Conservation (phyloP, 306 rosid genomes). For the Sechiopsis laciniata region DNA sequence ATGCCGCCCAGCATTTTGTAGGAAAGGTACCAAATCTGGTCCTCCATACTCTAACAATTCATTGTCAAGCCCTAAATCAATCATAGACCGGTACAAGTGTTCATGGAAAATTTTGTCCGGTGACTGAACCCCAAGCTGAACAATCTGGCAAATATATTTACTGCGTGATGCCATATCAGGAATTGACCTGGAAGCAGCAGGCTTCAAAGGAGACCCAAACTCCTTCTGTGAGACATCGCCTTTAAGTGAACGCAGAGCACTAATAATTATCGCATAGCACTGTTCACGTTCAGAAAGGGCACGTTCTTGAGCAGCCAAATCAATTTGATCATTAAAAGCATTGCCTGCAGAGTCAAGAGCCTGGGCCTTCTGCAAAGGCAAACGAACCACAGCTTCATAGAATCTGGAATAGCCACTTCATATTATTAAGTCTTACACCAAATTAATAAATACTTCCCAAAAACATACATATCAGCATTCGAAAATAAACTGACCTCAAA, state of each 20-base stretch:
- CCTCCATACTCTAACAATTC: constrained; percentile 93
- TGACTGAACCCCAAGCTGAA: constrained; percentile 90
- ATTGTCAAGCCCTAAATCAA: constrained; percentile 86
- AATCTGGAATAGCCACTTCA: constrained; percentile 49
- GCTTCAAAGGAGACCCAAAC: constrained; percentile 70
- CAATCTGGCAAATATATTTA: constrained; percentile 79
- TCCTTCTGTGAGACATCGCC: constrained; percentile 58
- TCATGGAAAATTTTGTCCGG: constrained; percentile 82
- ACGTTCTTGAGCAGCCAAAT: constrained; percentile 65
- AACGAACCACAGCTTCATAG: constrained; percentile 92
- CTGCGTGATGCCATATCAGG: constrained; percentile 74
- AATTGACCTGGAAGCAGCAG: constrained; percentile 49
- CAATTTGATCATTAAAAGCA: constrained; percentile 82
- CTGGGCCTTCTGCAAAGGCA: constrained; percentile 96
- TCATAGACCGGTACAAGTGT: constrained; percentile 85
- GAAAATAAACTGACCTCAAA: constrained; percentile 56
- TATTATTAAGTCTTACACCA: constrained; percentile 26
- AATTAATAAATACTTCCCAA: constrained; percentile 8
- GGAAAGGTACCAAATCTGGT: constrained; percentile 82
- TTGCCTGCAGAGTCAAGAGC: constrained; percentile 87
- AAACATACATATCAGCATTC: background rate
- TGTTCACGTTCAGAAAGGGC: constrained; percentile 74
- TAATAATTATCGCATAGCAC: constrained; percentile 84
- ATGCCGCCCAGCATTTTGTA: constrained; percentile 75
- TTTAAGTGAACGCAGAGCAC: constrained; percentile 72